These are phyloP conservation scores for Dictyostelium purpureum DNA, from an alignment of 78 protist genomes.

Conservation along the genomic window DNA sequence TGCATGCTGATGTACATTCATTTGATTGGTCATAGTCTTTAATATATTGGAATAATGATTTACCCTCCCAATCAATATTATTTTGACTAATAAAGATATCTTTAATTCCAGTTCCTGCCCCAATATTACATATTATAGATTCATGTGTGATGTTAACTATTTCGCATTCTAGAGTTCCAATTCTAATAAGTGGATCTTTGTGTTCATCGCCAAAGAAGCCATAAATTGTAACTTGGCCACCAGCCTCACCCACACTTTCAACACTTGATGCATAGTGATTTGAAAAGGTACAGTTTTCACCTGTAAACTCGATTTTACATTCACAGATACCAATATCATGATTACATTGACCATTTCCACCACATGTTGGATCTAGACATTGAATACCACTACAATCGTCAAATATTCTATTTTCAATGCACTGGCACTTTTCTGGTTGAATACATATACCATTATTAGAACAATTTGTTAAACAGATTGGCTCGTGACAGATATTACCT, in stretches of 20 bases:
- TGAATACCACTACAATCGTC: background rate
- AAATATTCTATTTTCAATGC: too few relatives aligned
- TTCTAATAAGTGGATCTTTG: background rate
- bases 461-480: too few relatives aligned
- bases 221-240: background rate
- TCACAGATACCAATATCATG: background rate
- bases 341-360: background rate
- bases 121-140: background rate
- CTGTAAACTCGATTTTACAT: background rate
- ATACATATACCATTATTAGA: background rate
- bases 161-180: background rate
- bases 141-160: background rate
- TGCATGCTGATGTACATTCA: background rate
- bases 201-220: background rate
- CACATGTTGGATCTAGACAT: slow-evolving; percentile 5
- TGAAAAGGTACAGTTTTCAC: background rate
- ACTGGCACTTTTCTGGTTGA: too few relatives aligned
- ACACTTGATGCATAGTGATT: background rate
- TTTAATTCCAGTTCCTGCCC: background rate
- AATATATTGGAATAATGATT: background rate
- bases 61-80: background rate
- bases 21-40: background rate
- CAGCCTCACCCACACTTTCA: background rate
- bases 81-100: background rate
- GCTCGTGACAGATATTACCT: too few relatives aligned